Evolutionary conservation across 1,284 basidiomycete species (phyloP), one percentile per base, ranked within the genome.

Genomic region (Chondrostereum purpureum): DNA sequence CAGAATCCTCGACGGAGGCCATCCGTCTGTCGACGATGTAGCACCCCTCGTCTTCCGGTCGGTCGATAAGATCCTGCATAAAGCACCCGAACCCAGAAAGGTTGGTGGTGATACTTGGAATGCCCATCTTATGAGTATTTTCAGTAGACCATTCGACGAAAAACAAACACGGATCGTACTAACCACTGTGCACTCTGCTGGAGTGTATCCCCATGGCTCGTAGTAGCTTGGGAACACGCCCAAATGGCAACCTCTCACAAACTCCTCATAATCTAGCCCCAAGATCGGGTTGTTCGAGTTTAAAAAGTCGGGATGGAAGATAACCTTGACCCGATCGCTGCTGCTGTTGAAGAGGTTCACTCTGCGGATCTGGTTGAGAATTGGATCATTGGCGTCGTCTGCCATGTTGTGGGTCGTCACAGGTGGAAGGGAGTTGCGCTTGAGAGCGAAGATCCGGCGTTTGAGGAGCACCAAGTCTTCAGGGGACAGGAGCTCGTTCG

Each of bases 291-390:
- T 97, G 70, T 94, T 97, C 48, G 91, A 85, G 68, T 95, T 98
- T 61, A 99, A 67, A 70, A 99, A 99, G 64, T 99, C 95, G 3
- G 95, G 95, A 66, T 99, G 95, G 80, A 99, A 99, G 46, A 99
- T 80, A 61, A 98, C 78, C 72, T 92, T 92, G 64, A 92, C 89
- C 39, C 89, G 78, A 59, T 99, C 95, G 24, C 73, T 58, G 17
- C 77, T 68, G 31, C 74, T 64, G 67, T 98, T 97, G 79, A 97
- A 97, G 23, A 98, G 72, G 63, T 92, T 85, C 20, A 96, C 92
- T 12, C 91, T 80, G 20, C 95, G 81, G 51, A 99, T 88, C 64
- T 98, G 94, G 69, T 88, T 96, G 45, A 99, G 68, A 55, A 99
- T 92, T 4, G 95, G 95, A 61, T 99, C 95, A 57, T 72, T 84